phyloP scores from a whole-genome alignment of 495 filamentous ascomycete species.

The Lophium mytilinum region DNA sequence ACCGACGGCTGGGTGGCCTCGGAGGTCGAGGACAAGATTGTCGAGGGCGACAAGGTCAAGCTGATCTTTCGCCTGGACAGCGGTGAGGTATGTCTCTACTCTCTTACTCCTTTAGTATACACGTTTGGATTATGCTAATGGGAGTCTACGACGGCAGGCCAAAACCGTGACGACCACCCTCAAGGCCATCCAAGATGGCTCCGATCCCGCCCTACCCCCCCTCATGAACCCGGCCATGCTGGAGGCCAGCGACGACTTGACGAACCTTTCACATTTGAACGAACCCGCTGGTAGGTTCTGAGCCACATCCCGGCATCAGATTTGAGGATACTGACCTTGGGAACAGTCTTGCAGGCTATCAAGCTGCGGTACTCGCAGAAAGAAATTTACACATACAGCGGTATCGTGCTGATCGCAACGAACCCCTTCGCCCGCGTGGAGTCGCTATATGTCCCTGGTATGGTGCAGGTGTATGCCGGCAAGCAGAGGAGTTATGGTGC shows the following conservation, averaged over 20 bases:
- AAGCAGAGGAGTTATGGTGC: slow-evolving; percentile 95
- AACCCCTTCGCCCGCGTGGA: slow-evolving; percentile 98
- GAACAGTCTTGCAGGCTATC: slow-evolving; percentile 87
- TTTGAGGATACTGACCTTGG: slow-evolving; percentile 14
- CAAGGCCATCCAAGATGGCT: slow-evolving; percentile 68
- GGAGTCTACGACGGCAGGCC: slow-evolving; percentile 42
- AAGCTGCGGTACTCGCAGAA: slow-evolving; percentile 96
- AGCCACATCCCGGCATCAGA: not conserved
- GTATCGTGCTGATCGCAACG: slow-evolving; percentile 96
- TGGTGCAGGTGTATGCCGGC: slow-evolving; percentile 98
- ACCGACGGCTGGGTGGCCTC: slow-evolving; percentile 96
- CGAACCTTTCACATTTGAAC: slow-evolving; percentile 94
- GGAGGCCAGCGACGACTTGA: slow-evolving; percentile 97
- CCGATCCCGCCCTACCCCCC: slow-evolving; percentile 65
- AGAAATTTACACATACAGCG: slow-evolving; percentile 99
- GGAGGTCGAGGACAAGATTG: slow-evolving; percentile 79
- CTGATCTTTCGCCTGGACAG: slow-evolving; percentile 82
- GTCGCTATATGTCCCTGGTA: slow-evolving; percentile 95
- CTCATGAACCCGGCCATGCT: slow-evolving; percentile 98
- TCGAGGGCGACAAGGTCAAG: slow-evolving; percentile 76
- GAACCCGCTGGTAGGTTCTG: slow-evolving; percentile 77
- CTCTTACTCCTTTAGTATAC: not conserved
- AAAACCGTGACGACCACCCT: slow-evolving; percentile 75
- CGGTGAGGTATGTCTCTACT: slow-evolving; percentile 65
- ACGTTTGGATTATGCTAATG: slow-evolving; percentile 19